Base-by-base conservation (phyloP, 1,284 basidiomycete genomes). In the Tremellales sp. region DNA sequence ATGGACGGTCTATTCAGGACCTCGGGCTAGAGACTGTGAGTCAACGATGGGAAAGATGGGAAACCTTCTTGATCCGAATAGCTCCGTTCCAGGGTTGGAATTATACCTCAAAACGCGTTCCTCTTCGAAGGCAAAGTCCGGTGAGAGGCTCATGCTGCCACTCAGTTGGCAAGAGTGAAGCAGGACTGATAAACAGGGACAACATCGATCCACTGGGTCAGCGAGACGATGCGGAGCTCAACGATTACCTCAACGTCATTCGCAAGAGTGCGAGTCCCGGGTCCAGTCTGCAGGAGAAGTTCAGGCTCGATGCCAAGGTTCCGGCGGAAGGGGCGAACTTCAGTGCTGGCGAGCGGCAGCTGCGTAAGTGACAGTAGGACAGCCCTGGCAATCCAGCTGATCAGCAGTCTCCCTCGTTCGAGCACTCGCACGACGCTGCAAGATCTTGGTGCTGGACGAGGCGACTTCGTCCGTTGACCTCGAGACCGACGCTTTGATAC, bases 401-500 rank as follows among this genome's bases (percentile, higher is more conserved):
- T n/a, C 39, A 37, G 19, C 54, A 57, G 70, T 89, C 4, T 83
- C 84, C 2, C 75, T 89, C 2, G 82, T 82, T 53, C 78, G 85
- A 40, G 86, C 85, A 0, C 73, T 88, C 3, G 81, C 85, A 15
- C 84, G 84, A 72, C 80, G 82, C 48, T 83, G 82, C 60, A 78
- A 79, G 5, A 79, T 87, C 49, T 82, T 88, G 43, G 74, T 88
- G 25, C 75, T 87, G 36, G 84, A 74, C 49, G 73, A 70, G 55
- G 70, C 66, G 3, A 70, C 69, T 11, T 62, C 62, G 8, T 84
- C 79, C 40, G 85, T 90, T 24, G 89, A 91, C 58, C 79, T 84
- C 3, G 85, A 86, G 57, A 89, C 85, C 0, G 87, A 89, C 63
- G 79, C 84, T 1, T 81, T 84, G 62, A 75, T 89, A 23, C 86